These are phyloP conservation scores for Globisporangium solare DNA, from an alignment of 352 stramenopile species.

Conservation along the genomic window DNA sequence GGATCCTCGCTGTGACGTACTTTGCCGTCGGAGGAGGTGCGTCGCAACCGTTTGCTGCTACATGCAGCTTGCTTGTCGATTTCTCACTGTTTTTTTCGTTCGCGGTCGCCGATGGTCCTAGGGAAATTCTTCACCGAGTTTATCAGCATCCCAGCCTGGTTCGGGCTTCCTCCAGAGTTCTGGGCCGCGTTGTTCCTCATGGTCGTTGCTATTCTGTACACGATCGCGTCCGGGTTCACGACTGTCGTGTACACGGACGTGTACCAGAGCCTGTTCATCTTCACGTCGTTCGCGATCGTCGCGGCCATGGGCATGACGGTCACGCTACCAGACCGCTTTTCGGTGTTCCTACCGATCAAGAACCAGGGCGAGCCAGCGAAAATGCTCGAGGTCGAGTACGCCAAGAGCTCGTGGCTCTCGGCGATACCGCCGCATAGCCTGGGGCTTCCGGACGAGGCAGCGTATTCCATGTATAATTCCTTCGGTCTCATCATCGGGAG, in stretches of 20 bases:
- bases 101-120: too few relatives aligned
- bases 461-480: conserved; percentile 78
- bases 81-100: too few relatives aligned
- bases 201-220: conserved; percentile 65
- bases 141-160: conserved; percentile 50
- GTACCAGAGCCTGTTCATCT: conserved; percentile 83
- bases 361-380: conserved; percentile 16
- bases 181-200: conserved; percentile 68
- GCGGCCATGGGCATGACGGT: conserved; percentile 51
- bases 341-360: conserved; percentile 53
- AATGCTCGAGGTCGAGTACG: conserved; percentile 50
- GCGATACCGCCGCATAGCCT: conserved; percentile 32
- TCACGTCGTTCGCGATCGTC: conserved; percentile 66
- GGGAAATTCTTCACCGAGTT: conserved; percentile 78
- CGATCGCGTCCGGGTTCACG: conserved; percentile 61
- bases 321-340: conserved; percentile 46
- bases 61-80: too few relatives aligned
- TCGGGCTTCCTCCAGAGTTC: conserved; percentile 56
- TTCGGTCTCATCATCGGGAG: conserved; percentile 49
- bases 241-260: conserved; percentile 81
- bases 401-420: conserved; percentile 42
- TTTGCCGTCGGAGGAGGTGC: conserved; percentile 65
- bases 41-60: too few relatives aligned
- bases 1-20: conserved; percentile 66
- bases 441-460: conserved; percentile 31